Evolutionary conservation across 2,329 filamentous ascomycete genomes (phyloP), one percentile per base, ranked within the genome.

Genomic region (Mollisiaceae sp.): DNA sequence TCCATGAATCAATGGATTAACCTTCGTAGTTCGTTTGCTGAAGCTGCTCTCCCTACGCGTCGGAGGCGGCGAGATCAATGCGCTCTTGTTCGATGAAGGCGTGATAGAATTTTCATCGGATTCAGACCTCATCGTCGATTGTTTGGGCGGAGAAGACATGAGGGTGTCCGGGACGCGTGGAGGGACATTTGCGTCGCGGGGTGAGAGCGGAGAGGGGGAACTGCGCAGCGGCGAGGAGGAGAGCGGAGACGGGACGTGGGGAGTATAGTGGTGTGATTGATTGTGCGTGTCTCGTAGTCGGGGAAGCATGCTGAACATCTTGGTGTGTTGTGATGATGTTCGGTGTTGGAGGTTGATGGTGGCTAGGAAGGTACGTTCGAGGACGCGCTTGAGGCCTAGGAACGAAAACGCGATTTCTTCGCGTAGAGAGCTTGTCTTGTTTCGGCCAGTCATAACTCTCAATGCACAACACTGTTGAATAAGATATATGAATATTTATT

Each of bases 1-100:
- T 66, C 79, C 84, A 69, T 85, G 84, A 20, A 88, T 78, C 8
- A 90, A 72, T 0, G 89, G 90, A 67, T 90, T 92, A 41, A 83
- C 82, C 66, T 89, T 89, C 62, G 82, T 78, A 15, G 81, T 80
- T 18, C 87, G 83, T 66, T 84, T 73, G 24, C 69, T 70, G 57
- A 68, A 74, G 6, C 61, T 47, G 5, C 59, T 62, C 35, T 71
- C 65, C 64, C 65, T 66, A 52, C 55, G 20, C 1, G 59, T 60
- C 1, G 66, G 59, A 6, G 71, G 64, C 1, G 70, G 65, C 5
- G 64, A 67, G 4, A 62, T 60, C 14, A 67, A 39, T 45, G 54
- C 62, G 35, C 63, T 32, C 58, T 56, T 59, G 24, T 14, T 18
- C 45, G 39, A 2, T 60, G 39, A 5, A 54, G 54, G 62, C 58